Conservation (phyloP, 1,284 basidiomycete species). For the Calocybe gambosa region DNA sequence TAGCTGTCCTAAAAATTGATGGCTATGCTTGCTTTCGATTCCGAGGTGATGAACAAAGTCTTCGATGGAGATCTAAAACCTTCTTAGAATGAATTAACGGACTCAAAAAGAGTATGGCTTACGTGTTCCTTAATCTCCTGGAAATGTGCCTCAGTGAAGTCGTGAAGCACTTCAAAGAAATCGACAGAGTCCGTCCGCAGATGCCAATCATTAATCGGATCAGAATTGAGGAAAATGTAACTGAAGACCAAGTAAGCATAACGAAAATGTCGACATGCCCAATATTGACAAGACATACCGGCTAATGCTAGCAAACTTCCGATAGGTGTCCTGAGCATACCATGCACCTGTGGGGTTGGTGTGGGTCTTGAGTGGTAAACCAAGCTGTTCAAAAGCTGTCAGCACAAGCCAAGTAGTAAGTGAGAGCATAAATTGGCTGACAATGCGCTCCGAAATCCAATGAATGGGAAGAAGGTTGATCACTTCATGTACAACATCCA, state of each 20-base stretch:
- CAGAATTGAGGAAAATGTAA: constrained; percentile 55
- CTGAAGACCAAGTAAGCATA: constrained; percentile 25
- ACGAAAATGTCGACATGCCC: not conserved
- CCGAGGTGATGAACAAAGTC: constrained; percentile 13
- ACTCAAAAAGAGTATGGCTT: not conserved
- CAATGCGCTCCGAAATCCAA: constrained; percentile 59
- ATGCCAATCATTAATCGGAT: constrained; percentile 53
- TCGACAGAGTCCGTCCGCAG: constrained; percentile 41
- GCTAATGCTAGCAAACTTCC: constrained; percentile 48
- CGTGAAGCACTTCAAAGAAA: constrained; percentile 35
- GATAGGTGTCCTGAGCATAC: constrained; percentile 43
- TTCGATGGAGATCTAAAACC: constrained; percentile 9
- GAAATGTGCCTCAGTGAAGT: constrained; percentile 37
- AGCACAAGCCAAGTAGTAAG: not conserved
- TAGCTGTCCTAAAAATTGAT: constrained; percentile 23
- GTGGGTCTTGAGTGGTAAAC: constrained; percentile 56
- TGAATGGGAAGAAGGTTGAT: constrained; percentile 61
- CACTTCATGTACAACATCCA: constrained; percentile 72
- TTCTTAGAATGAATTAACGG: not conserved
- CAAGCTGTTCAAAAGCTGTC: constrained; percentile 25
- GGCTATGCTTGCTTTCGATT: constrained; percentile 17
- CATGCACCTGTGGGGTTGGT: constrained; percentile 40
- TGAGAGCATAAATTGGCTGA: constrained; percentile 28
- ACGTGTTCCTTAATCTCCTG: constrained; percentile 15
- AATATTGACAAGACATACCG: constrained; percentile 33